These are phyloP conservation scores for Phytophthora capsici DNA, from an alignment of 352 stramenopile species.

Conservation along the genomic window DNA sequence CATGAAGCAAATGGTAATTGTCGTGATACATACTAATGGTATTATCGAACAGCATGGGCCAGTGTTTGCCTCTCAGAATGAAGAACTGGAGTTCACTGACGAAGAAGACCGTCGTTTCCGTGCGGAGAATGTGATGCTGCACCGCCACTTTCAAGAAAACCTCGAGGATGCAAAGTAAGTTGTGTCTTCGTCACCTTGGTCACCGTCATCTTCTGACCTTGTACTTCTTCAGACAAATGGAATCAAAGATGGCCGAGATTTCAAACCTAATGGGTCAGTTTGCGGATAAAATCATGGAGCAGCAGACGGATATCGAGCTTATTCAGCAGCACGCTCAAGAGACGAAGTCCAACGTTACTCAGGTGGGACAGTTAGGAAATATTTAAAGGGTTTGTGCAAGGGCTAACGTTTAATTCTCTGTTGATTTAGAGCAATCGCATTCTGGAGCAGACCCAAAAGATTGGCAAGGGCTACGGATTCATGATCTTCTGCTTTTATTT, in stretches of 20 bases:
- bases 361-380: conserved; percentile 40
- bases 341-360: conserved; percentile 74
- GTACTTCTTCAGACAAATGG: conserved; percentile 63
- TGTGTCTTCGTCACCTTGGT: neutral
- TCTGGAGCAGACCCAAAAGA: conserved; percentile 76
- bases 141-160: conserved; percentile 88
- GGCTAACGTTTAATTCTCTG: conserved; percentile 2
- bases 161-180: conserved; percentile 84
- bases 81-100: conserved; percentile 70
- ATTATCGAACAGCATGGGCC: conserved; percentile 23
- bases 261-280: conserved; percentile 88
- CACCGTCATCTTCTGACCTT: conserved; percentile 1
- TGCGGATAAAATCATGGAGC: conserved; percentile 84
- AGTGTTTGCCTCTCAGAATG: conserved; percentile 51
- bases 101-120: conserved; percentile 64
- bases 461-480: conserved; percentile 82
- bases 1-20: neutral
- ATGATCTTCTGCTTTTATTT: conserved; percentile 89
- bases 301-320: conserved; percentile 79
- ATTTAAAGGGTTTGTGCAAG: neutral
- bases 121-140: conserved; percentile 77
- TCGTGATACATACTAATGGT: neutral
- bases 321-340: conserved; percentile 77
- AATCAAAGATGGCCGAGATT: conserved; percentile 87
- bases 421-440: conserved; percentile 72